Evolutionary conservation across 176 grass and related monocot genomes (phyloP), one percentile per base, ranked within the genome.

Genomic region (Musa beccarii): DNA sequence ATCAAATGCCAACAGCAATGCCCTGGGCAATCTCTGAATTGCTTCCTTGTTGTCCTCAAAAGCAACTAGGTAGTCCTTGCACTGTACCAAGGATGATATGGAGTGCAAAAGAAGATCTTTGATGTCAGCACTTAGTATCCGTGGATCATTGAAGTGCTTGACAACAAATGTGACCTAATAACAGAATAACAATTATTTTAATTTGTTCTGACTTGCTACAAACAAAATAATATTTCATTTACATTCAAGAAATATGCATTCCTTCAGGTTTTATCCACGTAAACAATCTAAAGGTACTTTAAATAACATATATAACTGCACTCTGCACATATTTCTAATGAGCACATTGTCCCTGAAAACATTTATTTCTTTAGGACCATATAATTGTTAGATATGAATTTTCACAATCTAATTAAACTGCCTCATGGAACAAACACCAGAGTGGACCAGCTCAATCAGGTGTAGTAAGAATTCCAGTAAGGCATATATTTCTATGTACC

Each of bases 1-100:
- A 78, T 96, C 86, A 81, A 96, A 96, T 68, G 88, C 84, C 75
- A 89, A 84, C 55, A 96, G 54, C 68, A 96, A 79, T 69, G 88
- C 87, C 21, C 84, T 83, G 43, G 92, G 88, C 81, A 96, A 82
- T 74, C 86, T 88, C 75, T 86, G 83, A 63, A 89, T 80, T 63
- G 88, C 92, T 80, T 90, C 92, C 16, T 67, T 59, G 26, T 96
- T 96, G 86, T 91, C 91, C 84, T 96, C 92, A 21, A 96, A 96
- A 75, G 89, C 92, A 63, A 86, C 12, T 73, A 96, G 83, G 78
- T 89, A 96, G 62, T 96, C 92, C 72, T 80, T 96, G 79, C 90
- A 91, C 1, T 96, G 88, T 69, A 91, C 86, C 68, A 96, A 88
- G 29, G 86, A 86, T n/a, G 84, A 86, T 79, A 96, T 96, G 28